phyloP scores from a whole-genome alignment of 345 rosid genomes.

The Noccaea bulbosa region DNA sequence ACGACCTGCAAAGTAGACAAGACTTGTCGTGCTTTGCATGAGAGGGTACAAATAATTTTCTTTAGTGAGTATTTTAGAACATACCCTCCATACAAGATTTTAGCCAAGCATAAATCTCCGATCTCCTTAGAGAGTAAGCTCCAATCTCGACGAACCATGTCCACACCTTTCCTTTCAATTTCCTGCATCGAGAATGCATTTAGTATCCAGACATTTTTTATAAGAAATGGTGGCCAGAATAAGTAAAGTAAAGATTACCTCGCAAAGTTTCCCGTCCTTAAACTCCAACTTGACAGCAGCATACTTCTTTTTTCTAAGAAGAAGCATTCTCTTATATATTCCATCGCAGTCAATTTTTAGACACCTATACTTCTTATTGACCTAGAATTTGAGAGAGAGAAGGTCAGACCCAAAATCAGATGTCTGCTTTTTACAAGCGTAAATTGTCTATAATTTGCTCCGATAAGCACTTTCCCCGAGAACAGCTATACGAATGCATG shows the following conservation, averaged over 20 bases:
- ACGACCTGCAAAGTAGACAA: constrained; percentile 60
- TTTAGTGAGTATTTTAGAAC: constrained; percentile 27
- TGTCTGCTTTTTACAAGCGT: not conserved
- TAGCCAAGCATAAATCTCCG: constrained; percentile 84
- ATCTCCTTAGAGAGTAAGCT: constrained; percentile 91
- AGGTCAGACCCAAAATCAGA: constrained; percentile 31
- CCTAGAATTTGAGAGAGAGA: constrained; percentile 54
- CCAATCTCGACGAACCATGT: constrained; percentile 99
- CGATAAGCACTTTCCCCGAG: not conserved
- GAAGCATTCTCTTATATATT: constrained; percentile 93
- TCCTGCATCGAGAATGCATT: constrained; percentile 63
- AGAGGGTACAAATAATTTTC: constrained; percentile 10
- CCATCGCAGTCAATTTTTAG: constrained; percentile 98
- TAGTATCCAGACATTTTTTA: constrained; percentile 31
- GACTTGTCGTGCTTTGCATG: constrained; percentile 14
- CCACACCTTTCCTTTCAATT: constrained; percentile 96
- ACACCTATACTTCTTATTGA: constrained; percentile 89
- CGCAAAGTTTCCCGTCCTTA: constrained; percentile 73
- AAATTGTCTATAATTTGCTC: constrained; percentile 1
- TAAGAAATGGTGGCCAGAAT: constrained; percentile 15
- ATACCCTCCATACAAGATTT: constrained; percentile 96
- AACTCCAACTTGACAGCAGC: constrained; percentile 92
- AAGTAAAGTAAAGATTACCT: constrained; percentile 53
- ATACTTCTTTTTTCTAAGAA: constrained; percentile 97
- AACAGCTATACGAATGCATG: constrained; percentile 2